These are phyloP conservation scores for Acanthamoeba pearcei DNA, from an alignment of 208 protist species.

Conservation along the genomic window DNA sequence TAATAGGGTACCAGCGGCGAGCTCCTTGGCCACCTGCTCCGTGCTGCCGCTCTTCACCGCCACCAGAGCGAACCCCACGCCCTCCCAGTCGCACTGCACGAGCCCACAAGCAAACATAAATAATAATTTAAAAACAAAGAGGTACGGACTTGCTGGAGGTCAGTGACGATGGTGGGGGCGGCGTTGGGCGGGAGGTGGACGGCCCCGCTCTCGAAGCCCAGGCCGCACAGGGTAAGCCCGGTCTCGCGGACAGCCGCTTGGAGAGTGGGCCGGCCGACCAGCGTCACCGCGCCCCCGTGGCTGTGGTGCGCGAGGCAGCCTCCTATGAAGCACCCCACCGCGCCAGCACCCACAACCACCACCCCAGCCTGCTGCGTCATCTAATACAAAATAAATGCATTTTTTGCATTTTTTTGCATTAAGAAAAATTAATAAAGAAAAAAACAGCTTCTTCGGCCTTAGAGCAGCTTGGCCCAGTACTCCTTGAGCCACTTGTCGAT, in stretches of 20 bases:
- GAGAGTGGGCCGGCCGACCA: neutral
- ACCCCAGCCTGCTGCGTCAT: neutral
- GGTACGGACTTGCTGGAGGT: neutral
- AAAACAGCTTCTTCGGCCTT: no score
- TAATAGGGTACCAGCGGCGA: neutral
- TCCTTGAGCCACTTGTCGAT: neutral
- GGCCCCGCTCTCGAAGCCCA: neutral
- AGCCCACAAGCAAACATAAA: neutral
- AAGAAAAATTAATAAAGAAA: no score
- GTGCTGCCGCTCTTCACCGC: conserved; percentile 25
- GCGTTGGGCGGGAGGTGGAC: neutral
- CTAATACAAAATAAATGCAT: no score
- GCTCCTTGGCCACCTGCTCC: conserved; percentile 25
- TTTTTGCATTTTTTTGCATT: no score
- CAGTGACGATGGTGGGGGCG: neutral
- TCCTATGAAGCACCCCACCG: conserved; percentile 19
- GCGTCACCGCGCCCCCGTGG: neutral
- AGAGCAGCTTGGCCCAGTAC: neutral
- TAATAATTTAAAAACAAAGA: no score
- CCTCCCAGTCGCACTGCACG: neutral
- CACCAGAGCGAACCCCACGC: conserved; percentile 5
- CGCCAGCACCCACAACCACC: conserved; percentile 13
- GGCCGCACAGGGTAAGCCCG: neutral
- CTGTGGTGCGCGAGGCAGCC: neutral
- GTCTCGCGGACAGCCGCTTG: neutral